Evolutionary conservation across 2,329 filamentous ascomycete species (phyloP).

Genomic region (Magnaporthiopsis rhizophila): DNA sequence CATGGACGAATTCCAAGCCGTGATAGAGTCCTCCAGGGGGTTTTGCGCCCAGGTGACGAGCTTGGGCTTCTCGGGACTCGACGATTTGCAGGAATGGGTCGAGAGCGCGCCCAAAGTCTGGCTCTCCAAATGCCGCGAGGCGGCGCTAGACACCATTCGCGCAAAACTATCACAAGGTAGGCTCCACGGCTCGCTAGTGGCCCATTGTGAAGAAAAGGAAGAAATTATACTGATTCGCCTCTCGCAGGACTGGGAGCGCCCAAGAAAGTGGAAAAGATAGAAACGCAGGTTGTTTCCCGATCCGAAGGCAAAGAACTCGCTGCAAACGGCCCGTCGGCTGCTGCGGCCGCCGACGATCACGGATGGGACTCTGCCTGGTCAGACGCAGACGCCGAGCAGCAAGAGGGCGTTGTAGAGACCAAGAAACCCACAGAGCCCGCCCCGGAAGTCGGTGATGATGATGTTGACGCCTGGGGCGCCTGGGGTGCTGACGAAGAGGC

Average conservation of each 20-base stretch:
- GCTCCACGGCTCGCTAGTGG: conserved; percentile 19
- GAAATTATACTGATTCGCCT: background rate
- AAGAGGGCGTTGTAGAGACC: conserved; percentile 15
- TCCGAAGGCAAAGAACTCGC: conserved; percentile 58
- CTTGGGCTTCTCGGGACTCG: conserved; percentile 53
- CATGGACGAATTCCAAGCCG: conserved; percentile 62
- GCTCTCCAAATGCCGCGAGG: conserved; percentile 77
- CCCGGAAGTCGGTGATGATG: conserved; percentile 25
- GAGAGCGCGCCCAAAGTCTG: conserved; percentile 73
- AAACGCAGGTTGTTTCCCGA: conserved; percentile 69
- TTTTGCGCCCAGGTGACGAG: conserved; percentile 58
- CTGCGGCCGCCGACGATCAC: conserved; percentile 33
- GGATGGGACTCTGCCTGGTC: conserved; percentile 81
- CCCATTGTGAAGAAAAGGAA: background rate
- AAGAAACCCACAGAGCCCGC: conserved; percentile 13
- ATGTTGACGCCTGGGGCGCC: conserved; percentile 26
- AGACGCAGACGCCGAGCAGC: conserved; percentile 51
- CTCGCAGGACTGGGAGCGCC: conserved; percentile 45
- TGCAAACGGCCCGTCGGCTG: conserved; percentile 39
- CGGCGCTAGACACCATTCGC: conserved; percentile 67
- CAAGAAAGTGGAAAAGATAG: conserved; percentile 71
- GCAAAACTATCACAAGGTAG: conserved; percentile 51
- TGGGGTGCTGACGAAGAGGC: conserved; percentile 24
- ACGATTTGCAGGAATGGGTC: conserved; percentile 70
- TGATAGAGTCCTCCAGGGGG: conserved; percentile 53